A percentile compares a stretch with the other conserved stretches of the same genome.
phyloP scores from a whole-genome alignment of 768 basidiomycete species.

The Lactarius hengduanensis region DNA sequence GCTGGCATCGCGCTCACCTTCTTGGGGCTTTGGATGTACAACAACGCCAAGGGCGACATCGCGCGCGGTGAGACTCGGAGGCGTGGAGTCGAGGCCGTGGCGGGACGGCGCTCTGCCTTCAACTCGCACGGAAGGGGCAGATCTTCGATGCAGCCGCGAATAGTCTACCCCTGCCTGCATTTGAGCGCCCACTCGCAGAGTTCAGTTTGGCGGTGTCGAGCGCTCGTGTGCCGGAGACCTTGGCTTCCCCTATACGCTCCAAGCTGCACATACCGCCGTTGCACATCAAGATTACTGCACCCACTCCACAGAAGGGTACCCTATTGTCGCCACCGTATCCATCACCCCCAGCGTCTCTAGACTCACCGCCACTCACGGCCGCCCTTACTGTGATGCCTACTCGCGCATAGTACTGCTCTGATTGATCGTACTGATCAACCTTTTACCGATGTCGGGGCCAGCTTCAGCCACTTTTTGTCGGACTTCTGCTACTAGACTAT shows the following conservation, averaged over 20 bases:
- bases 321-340: constrained; percentile 37
- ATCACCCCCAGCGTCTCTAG: constrained; percentile 42
- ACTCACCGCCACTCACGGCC: constrained; percentile 37
- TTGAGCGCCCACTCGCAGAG: constrained; percentile 6
- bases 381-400: constrained; percentile 4
- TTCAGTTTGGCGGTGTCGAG: constrained; percentile 6
- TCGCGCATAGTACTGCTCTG: constrained; percentile 12
- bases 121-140: constrained; percentile 58
- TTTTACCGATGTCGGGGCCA: no score
- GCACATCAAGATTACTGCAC: constrained; percentile 34
- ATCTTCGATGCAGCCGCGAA: constrained; percentile 47
- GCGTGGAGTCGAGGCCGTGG: constrained; percentile 67
- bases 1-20: constrained; percentile 91
- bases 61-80: constrained; percentile 90
- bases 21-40: constrained; percentile 92
- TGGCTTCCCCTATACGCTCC: constrained; percentile 20
- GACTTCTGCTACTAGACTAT: not conserved
- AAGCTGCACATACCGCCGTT: constrained; percentile 27
- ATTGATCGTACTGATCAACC: not conserved
- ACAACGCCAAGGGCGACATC: constrained; percentile 89
- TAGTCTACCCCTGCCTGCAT: constrained; percentile 30
- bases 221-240: constrained; percentile 10
- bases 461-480: not conserved
- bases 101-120: constrained; percentile 67
- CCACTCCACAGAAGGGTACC: constrained; percentile 23